Base-by-base conservation (phyloP, 768 basidiomycete species). In the Russula olivacea region DNA sequence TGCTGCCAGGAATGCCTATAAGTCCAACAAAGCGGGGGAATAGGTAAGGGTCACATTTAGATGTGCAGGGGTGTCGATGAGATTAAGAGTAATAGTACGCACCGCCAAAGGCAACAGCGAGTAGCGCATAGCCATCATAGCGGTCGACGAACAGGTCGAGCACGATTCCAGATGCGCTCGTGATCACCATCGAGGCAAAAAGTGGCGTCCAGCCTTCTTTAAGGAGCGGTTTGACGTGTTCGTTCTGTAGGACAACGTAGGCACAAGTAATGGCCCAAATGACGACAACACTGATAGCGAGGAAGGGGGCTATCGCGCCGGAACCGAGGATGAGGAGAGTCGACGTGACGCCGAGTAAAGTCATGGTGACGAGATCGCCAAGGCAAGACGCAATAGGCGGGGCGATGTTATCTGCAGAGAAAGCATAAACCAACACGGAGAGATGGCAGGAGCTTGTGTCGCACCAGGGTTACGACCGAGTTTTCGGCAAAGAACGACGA, bases 341-440 rank as follows among this genome's bases (percentile, higher is more conserved):
- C 7, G 91, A 87, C n/a, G 87, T 78, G 19, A 76, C 61, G n/a
- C 88, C 91, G 30, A 98, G 77, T 59, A 98, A 84, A 62, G 85
- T 80, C 53, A 99, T 83, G 0, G 96, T 96, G 55, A 98, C 80
- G 38, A 99, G 80, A 70, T 98, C 97, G 5, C 97, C 96, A 2
- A 98, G 80, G 69, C 91, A 93, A 3, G 93, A 84, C 0, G 97
- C 97, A 10, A 98, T 80, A 0, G 97, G 94, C 0, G 97, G 92
- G 1, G 95, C 90, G 67, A 98, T 95, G 73, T 99, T 99, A 71
- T 97, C 94, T 93, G 70, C 8, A 36, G 12, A 7, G 3, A 11
- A 23, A 43, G 56, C 69, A 19, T 55, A 19, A 60, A 61, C 30
- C 4, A 36, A 41, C 17, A 21, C n/a, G 23, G 23, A 19, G 52